Conservation (phyloP, 2,329 filamentous ascomycete genomes). For the Diaporthe australafricana region DNA sequence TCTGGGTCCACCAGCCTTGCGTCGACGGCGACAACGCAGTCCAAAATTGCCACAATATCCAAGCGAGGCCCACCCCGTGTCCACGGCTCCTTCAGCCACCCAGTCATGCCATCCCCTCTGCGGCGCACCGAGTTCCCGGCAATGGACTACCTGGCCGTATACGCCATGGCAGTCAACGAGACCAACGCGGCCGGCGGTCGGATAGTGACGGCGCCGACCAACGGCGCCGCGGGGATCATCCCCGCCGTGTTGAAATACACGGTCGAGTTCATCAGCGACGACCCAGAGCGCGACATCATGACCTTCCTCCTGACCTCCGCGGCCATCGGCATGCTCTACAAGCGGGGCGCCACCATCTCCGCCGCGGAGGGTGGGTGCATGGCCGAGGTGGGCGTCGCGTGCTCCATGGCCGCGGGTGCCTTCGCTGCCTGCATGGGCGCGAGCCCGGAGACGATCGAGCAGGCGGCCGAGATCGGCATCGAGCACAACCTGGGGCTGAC, state of each 20-base stretch:
- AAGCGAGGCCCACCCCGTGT: slow-evolving; percentile 53
- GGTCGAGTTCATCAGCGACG: slow-evolving; percentile 62
- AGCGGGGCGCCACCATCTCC: slow-evolving; percentile 63
- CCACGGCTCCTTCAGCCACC: slow-evolving; percentile 58
- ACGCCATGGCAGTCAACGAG: slow-evolving; percentile 64
- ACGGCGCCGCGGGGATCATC: slow-evolving; percentile 63
- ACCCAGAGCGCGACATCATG: slow-evolving; percentile 59
- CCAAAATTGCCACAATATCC: slow-evolving; percentile 51
- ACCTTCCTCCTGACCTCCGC: slow-evolving; percentile 62
- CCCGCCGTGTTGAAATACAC: slow-evolving; percentile 63
- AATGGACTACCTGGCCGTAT: slow-evolving; percentile 63
- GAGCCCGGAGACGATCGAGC: slow-evolving; percentile 61
- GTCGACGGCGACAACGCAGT: slow-evolving; percentile 54
- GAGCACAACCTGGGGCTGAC: slow-evolving; percentile 64
- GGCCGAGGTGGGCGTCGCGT: slow-evolving; percentile 65
- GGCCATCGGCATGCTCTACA: slow-evolving; percentile 65
- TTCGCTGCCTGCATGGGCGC: slow-evolving; percentile 65
- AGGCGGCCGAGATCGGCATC: slow-evolving; percentile 64
- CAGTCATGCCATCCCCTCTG: slow-evolving; percentile 56
- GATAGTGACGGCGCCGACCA: slow-evolving; percentile 63
- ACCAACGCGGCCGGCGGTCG: slow-evolving; percentile 63
- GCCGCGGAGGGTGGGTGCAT: slow-evolving; percentile 64
- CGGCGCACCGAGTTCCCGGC: slow-evolving; percentile 61
- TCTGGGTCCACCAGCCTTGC: slow-evolving; percentile 46
- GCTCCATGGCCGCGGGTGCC: slow-evolving; percentile 62